These are phyloP conservation scores for Saturnispora zaruensis DNA, from an alignment of 805 yeast genomes.

Conservation along the genomic window DNA sequence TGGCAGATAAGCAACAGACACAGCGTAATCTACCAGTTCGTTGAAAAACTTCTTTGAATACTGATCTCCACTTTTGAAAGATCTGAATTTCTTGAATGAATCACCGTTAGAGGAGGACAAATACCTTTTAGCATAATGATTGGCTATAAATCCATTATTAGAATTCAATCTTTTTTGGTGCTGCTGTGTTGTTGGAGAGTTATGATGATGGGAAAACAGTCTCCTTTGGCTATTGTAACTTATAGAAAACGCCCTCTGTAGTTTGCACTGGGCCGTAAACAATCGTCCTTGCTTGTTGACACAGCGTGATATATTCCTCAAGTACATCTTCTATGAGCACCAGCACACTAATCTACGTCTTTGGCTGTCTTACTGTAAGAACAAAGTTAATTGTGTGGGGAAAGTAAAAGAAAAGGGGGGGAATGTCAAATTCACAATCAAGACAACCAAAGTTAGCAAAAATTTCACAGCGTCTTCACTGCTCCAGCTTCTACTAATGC, in stretches of 20 bases:
- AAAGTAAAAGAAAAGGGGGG: not conserved
- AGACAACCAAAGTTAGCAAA: not conserved
- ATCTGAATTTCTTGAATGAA: conserved; percentile 20
- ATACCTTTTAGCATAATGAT: not conserved
- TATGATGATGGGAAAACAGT: not conserved
- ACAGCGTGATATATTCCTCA: not conserved
- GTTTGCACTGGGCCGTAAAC: not conserved
- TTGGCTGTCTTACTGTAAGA: not conserved
- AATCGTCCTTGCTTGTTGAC: not conserved
- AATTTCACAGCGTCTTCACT: not conserved
- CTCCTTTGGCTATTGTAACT: not conserved
- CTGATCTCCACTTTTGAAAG: conserved; percentile 24
- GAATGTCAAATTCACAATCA: not conserved
- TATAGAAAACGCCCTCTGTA: not conserved
- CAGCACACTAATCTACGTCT: not conserved
- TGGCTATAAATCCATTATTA: not conserved
- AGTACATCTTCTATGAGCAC: not conserved
- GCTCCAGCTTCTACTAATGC: not conserved
- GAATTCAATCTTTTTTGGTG: not conserved
- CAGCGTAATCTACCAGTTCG: conserved; percentile 35
- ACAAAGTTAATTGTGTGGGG: not conserved
- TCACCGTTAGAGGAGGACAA: conserved; percentile 13
- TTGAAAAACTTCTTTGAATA: conserved; percentile 21
- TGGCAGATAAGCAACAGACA: conserved; percentile 68
- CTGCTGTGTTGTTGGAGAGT: not conserved